These are phyloP conservation scores for Cronartium quercuum DNA, from an alignment of 1,284 basidiomycete species.

Conservation along the genomic window DNA sequence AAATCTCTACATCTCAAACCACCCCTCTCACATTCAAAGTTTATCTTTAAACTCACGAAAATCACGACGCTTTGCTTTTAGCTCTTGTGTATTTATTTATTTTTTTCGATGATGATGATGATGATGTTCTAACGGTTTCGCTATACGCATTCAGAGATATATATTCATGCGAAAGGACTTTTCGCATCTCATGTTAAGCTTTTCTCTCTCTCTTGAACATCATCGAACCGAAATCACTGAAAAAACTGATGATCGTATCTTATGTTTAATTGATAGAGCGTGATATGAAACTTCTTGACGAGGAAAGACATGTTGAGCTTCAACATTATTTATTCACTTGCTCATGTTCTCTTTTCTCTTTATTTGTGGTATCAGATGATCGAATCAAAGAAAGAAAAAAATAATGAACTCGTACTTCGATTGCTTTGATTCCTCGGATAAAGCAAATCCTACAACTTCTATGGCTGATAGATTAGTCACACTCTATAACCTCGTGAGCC, in stretches of 20 bases:
- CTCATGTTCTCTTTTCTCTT: neutral
- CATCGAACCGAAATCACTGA: neutral
- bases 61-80: no score
- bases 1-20: no score
- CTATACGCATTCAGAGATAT: neutral
- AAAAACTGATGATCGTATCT: neutral
- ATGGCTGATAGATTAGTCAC: neutral
- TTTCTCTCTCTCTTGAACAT: neutral
- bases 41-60: no score
- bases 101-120: no score
- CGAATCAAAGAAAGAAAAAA: neutral
- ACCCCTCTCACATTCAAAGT: no score
- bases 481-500: neutral
- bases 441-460: neutral
- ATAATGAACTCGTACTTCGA: neutral
- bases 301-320: neutral
- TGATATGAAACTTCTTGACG: neutral
- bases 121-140: neutral
- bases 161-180: neutral
- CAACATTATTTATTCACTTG: neutral
- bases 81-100: no score
- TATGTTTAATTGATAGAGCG: neutral
- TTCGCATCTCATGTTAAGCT: neutral
- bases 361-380: neutral
- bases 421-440: neutral